Percentiles rank a stretch among this genome's conserved stretches.
Conservation (phyloP, 169 alveolate genomes). For the Perkinsus olseni region DNA sequence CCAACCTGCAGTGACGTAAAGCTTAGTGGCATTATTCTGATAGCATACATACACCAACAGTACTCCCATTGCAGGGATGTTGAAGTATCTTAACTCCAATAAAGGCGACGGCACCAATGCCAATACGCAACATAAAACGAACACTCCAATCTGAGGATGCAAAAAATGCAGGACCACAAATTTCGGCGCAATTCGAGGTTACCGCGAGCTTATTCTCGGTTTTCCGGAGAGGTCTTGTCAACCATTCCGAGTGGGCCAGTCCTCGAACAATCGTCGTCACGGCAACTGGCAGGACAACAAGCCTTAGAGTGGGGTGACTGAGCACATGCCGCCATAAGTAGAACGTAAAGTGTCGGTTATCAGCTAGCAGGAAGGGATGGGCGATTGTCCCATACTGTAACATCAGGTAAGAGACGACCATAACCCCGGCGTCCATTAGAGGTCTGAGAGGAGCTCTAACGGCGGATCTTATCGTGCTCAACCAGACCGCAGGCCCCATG, state of each 20-base stretch:
- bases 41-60: neutral
- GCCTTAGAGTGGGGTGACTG: neutral
- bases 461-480: neutral
- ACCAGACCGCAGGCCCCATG: neutral
- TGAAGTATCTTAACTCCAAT: neutral
- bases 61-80: neutral
- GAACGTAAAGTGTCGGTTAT: neutral
- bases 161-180: neutral
- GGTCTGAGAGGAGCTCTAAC: neutral
- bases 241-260: neutral
- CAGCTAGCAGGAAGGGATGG: neutral
- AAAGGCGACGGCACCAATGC: neutral
- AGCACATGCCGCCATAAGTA: neutral
- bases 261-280: neutral
- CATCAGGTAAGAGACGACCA: neutral
- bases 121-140: neutral
- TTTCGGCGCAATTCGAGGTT: neutral
- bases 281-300: neutral
- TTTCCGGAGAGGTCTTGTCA: neutral
- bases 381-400: neutral
- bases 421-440: neutral
- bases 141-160: neutral
- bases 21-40: neutral
- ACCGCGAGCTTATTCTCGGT: neutral
- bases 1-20: neutral